Percentiles rank a stretch among this genome's conserved stretches.
Evolutionary conservation across 2,329 filamentous ascomycete genomes (phyloP).

Genomic region (Albifimbria verrucaria): DNA sequence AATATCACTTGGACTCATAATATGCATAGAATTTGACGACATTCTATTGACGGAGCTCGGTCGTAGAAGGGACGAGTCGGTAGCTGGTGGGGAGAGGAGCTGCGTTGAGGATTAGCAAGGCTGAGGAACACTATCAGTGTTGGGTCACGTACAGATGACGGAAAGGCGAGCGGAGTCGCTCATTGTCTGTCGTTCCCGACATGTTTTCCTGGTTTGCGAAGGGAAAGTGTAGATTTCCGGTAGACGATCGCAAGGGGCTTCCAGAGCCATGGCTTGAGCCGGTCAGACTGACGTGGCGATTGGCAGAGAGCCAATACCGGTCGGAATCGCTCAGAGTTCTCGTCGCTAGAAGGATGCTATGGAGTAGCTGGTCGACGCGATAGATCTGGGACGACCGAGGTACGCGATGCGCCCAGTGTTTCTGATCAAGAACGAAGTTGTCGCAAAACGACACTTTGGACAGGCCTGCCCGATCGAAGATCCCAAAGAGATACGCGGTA

Average conservation of each 20-base stretch:
- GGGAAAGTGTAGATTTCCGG: slow-evolving; percentile 41
- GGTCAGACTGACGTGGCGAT: too few relatives aligned
- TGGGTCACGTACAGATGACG: slow-evolving; percentile 45
- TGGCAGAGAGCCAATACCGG: slow-evolving; percentile 10
- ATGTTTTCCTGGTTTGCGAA: slow-evolving; percentile 47
- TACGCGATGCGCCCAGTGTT: too few relatives aligned
- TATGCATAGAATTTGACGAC: slow-evolving; percentile 49
- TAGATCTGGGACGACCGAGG: background rate
- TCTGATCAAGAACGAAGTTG: too few relatives aligned
- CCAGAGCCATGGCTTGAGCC: slow-evolving; percentile 35
- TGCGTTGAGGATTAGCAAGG: slow-evolving; percentile 8
- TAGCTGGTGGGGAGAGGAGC: slow-evolving; percentile 32
- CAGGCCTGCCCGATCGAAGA: background rate
- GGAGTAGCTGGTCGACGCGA: background rate
- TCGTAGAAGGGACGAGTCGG: slow-evolving; percentile 47
- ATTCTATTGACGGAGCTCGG: slow-evolving; percentile 48
- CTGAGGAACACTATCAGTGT: background rate
- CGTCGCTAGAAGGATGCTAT: too few relatives aligned
- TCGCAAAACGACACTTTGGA: background rate
- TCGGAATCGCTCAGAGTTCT: too few relatives aligned
- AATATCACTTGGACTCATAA: slow-evolving; percentile 63
- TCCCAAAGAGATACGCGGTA: background rate
- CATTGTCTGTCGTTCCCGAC: slow-evolving; percentile 51
- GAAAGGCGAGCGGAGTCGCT: slow-evolving; percentile 45
- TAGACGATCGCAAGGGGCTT: slow-evolving; percentile 61